Percentiles rank a stretch among this genome's conserved stretches.
Conservation (phyloP, 352 stramenopile genomes). For the Blastocystis sp. region DNA sequence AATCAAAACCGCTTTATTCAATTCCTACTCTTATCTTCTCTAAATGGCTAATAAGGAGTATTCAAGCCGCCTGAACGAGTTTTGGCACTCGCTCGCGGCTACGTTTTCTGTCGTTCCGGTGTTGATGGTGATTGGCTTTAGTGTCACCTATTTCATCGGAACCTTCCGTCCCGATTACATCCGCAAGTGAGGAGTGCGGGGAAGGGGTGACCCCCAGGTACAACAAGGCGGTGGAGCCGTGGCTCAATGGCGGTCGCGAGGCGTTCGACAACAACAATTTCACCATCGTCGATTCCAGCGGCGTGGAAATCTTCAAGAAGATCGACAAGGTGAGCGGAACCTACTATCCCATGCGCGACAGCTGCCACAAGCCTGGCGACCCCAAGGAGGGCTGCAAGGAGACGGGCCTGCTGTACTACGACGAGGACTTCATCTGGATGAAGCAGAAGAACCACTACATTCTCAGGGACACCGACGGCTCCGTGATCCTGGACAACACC, state of each 20-base stretch:
- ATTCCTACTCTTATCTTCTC: not conserved
- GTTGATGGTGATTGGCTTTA: slow-evolving; percentile 22
- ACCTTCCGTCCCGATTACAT: slow-evolving; percentile 3
- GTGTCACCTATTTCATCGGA: slow-evolving; percentile 19
- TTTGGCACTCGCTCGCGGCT: not conserved
- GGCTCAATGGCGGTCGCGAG: slow-evolving; percentile 9
- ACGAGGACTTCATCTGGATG: slow-evolving; percentile 45
- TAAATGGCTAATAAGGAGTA: slow-evolving; percentile 31
- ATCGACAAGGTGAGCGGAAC: not conserved
- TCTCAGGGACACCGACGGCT: not conserved
- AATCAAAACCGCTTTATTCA: slow-evolving; percentile 3
- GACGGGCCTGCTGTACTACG: slow-evolving; percentile 37
- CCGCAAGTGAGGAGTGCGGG: not conserved
- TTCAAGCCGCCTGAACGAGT: not conserved
- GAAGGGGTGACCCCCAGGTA: slow-evolving; percentile 3
- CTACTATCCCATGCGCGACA: slow-evolving; percentile 57
- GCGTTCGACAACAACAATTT: slow-evolving; percentile 34
- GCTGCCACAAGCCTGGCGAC: slow-evolving; percentile 36
- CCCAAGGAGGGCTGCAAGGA: slow-evolving; percentile 37
- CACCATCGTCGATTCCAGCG: slow-evolving; percentile 21
- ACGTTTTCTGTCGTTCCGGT: slow-evolving; percentile 11
- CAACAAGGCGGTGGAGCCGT: slow-evolving; percentile 5
- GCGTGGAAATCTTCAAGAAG: not conserved
- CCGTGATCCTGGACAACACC: slow-evolving; percentile 10
- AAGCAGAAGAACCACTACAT: slow-evolving; percentile 26